phyloP scores from a whole-genome alignment of 1,284 basidiomycete species.

The Ganoderma lingzhi region DNA sequence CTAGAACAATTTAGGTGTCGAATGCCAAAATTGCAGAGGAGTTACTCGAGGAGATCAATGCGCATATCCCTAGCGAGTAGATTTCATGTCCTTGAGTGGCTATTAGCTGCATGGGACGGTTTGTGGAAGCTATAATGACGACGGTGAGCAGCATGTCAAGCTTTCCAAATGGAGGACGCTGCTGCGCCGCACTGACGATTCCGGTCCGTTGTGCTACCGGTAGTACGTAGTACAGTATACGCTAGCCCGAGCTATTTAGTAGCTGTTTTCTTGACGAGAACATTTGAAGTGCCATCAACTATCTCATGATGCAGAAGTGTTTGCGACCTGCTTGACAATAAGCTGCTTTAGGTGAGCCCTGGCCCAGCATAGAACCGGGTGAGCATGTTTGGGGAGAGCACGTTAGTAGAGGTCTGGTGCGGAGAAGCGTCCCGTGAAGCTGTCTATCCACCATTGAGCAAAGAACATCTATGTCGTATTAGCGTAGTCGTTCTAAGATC shows the following conservation, averaged over 20 bases:
- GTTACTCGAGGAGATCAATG: constrained; percentile 46
- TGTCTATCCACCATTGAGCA: background rate
- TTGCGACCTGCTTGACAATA: too few relatives aligned
- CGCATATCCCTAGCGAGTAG: constrained; percentile 42
- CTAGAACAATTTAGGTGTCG: constrained; percentile 38
- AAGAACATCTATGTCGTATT: background rate
- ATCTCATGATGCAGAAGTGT: background rate
- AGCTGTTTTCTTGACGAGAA: constrained; percentile 6
- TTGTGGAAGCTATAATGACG: background rate
- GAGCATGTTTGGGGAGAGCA: too few relatives aligned
- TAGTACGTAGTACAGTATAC: constrained; percentile 3
- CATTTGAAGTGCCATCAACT: background rate
- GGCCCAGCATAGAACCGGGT: too few relatives aligned
- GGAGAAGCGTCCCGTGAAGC: background rate
- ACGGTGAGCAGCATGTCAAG: background rate
- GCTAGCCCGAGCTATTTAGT: constrained; percentile 7
- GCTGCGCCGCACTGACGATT: background rate
- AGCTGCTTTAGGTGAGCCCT: too few relatives aligned
- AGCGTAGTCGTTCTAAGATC: background rate
- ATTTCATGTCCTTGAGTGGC: background rate
- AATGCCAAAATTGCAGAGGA: constrained; percentile 45
- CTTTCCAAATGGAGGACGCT: background rate
- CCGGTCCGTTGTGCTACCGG: background rate
- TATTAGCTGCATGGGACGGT: background rate
- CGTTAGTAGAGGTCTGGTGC: too few relatives aligned